These are phyloP conservation scores for Metschnikowia amazonensis DNA, from an alignment of 805 yeast genomes.

Conservation along the genomic window DNA sequence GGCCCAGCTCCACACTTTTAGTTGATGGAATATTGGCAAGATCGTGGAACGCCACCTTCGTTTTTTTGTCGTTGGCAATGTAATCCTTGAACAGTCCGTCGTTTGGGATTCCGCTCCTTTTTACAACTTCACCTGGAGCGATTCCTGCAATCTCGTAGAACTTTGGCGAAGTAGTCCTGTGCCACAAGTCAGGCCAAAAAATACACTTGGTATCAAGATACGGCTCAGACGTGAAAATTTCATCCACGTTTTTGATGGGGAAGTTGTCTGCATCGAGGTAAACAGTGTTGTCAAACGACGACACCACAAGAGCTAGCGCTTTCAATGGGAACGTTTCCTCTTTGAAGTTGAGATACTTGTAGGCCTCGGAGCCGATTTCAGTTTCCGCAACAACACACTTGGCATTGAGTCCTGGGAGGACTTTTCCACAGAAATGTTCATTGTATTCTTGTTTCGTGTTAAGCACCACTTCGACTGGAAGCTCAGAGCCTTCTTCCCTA, in stretches of 20 bases:
- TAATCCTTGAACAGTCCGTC: constrained; percentile 24
- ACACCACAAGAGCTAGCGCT: constrained; percentile 42
- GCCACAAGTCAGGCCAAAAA: constrained; percentile 26
- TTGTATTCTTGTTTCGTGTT: constrained; percentile 39
- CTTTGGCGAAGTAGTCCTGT: constrained; percentile 21
- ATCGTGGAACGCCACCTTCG: constrained; percentile 28
- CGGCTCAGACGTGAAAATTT: constrained; percentile 21
- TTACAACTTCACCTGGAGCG: constrained; percentile 18
- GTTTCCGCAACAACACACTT: constrained; percentile 55
- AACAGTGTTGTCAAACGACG: constrained; percentile 44
- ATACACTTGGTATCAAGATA: constrained; percentile 16
- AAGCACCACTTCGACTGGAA: constrained; percentile 44
- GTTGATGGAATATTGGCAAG: constrained; percentile 29
- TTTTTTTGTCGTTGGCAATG: constrained; percentile 14
- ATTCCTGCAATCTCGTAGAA: constrained; percentile 21
- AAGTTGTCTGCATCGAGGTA: constrained; percentile 48
- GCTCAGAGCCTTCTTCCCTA: constrained; percentile 39
- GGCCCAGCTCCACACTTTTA: constrained; percentile 34
- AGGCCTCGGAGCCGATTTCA: constrained; percentile 49
- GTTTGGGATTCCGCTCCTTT: constrained; percentile 29
- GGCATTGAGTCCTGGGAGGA: constrained; percentile 61
- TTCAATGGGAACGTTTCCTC: constrained; percentile 37
- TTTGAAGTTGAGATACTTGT: constrained; percentile 13
- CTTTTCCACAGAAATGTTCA: constrained; percentile 48
- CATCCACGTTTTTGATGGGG: constrained; percentile 41